phyloP scores from a whole-genome alignment of 768 basidiomycete genomes.

The Amanita jacksonii region DNA sequence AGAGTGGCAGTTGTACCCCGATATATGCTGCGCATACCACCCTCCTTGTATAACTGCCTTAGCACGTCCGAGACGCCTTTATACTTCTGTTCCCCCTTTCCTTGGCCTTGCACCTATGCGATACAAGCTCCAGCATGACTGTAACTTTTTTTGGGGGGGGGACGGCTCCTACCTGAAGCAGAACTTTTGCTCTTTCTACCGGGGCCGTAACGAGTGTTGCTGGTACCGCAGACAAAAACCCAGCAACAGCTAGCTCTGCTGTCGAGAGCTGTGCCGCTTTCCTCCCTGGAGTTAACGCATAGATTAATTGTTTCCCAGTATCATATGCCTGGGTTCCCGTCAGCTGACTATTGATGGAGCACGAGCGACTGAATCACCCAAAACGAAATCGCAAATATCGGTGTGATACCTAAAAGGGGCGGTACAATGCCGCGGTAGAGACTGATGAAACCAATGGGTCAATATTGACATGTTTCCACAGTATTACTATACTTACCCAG shows the following conservation, averaged over 20 bases:
- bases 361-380: conserved; percentile 48
- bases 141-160: background rate
- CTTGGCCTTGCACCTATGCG: conserved; percentile 88
- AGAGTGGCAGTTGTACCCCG: conserved; percentile 91
- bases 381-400: conserved; percentile 96
- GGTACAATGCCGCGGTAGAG: conserved; percentile 92
- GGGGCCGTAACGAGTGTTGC: conserved; percentile 91
- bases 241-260: conserved; percentile 81
- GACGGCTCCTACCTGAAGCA: conserved; percentile 63
- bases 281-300: conserved; percentile 70
- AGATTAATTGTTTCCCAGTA: conserved; percentile 80
- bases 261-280: conserved; percentile 52
- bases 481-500: conserved; percentile 48
- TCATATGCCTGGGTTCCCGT: conserved; percentile 69
- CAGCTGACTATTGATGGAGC: background rate
- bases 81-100: conserved; percentile 60
- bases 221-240: conserved; percentile 90
- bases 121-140: conserved; percentile 11
- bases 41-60: conserved; percentile 85
- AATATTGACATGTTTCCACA: background rate
- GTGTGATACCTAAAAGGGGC: conserved; percentile 89
- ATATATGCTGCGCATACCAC: conserved; percentile 85
- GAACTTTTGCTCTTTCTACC: conserved; percentile 92
- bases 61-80: conserved; percentile 90
- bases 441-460: conserved; percentile 28